Base-by-base conservation (phyloP, 2,329 filamentous ascomycete species). In the Dactylellina sp. region DNA sequence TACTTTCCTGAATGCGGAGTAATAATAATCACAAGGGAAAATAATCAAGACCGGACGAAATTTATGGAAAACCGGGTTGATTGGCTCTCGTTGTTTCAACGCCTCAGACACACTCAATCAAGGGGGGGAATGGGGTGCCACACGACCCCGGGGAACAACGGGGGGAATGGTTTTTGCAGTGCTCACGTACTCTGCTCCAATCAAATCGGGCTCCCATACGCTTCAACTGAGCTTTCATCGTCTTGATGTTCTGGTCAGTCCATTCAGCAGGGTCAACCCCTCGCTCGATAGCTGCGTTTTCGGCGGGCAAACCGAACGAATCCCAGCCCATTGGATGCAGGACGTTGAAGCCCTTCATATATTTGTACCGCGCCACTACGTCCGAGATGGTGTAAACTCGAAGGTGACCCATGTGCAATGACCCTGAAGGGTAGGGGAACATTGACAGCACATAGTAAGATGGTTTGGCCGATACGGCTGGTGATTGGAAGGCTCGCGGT, bases 261-360 rank as follows among this genome's bases (percentile, higher is more conserved):
- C 93, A 97, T 6, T 84, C 84, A 6, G 86, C 89, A 0, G 93
- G 92, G 78, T 91, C 87, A 72, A 94, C 85, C 11, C 91, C 91
- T 75, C 90, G 84, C 81, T 96, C 91, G 66, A 96, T 90, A 7
- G 93, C 93, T 16, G 93, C 93, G 82, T 97, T 97, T 81, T 97
- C 93, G 46, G 93, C 93, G 9, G 93, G 93, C 64, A 97, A 83
- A 1, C 93, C 93, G 82, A 97, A 96, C 3, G 92, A 91, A 83
- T 97, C 93, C 92, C 93, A 97, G 9, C 93, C 93, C 86, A 96
- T 96, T n/a, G 93, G 92, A 76, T 96, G 87, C 60, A 96, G 81
- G 32, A 96, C 91, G 63, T 90, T 82, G 77, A 88, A 85, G 14
- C 92, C 92, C 77, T 89, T 88, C 82, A 96, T 88, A 24, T 85